These are phyloP conservation scores for Suhomyces terraborum DNA, from an alignment of 1,139 yeast species.

Conservation along the genomic window DNA sequence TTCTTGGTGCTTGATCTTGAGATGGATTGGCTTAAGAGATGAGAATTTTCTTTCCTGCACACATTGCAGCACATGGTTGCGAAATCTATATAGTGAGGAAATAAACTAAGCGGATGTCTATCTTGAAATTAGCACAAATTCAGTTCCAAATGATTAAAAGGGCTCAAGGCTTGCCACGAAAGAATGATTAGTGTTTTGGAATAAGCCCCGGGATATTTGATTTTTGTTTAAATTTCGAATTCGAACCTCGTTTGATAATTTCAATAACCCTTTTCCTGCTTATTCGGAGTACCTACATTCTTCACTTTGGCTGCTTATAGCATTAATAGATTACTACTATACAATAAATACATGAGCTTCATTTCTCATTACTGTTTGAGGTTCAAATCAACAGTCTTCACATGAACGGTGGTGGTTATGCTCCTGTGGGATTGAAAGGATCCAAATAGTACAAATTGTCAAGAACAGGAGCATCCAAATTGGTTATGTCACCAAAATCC, in stretches of 20 bases:
- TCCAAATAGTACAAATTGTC: conserved; percentile 21
- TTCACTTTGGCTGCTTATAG: too few relatives aligned
- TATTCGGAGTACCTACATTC: too few relatives aligned
- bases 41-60: conserved; percentile 13
- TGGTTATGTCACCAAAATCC: conserved; percentile 19
- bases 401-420: too few relatives aligned
- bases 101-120: too few relatives aligned
- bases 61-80: conserved; percentile 10
- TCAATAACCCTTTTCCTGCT: too few relatives aligned
- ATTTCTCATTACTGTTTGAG: not conserved
- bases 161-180: too few relatives aligned
- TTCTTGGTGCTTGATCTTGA: not conserved
- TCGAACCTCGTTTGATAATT: not conserved
- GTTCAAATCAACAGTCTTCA: too few relatives aligned
- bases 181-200: too few relatives aligned
- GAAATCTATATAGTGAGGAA: too few relatives aligned
- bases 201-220: too few relatives aligned
- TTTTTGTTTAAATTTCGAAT: not conserved
- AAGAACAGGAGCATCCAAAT: conserved; percentile 24
- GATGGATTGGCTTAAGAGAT: conserved; percentile 1
- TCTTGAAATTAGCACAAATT: too few relatives aligned
- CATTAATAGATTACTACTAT: not conserved
- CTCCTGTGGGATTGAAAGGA: conserved; percentile 13
- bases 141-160: too few relatives aligned
- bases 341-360: conserved; percentile 1